Evolutionary conservation across 768 basidiomycete species (phyloP), one percentile per base, ranked within the genome.

Genomic region (Clitopilus hobsonii): DNA sequence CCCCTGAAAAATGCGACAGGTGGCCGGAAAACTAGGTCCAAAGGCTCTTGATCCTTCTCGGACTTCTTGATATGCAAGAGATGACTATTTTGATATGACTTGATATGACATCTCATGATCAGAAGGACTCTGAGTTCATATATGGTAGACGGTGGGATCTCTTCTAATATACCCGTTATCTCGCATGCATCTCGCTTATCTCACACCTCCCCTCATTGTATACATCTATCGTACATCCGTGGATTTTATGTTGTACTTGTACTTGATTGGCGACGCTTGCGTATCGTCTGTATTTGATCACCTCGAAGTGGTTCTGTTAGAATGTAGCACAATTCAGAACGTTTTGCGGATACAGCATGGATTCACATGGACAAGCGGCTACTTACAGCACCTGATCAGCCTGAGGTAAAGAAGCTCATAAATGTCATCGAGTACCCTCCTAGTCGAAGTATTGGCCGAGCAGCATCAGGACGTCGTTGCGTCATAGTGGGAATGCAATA

Each of bases 151-250:
- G 18, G n/a, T 45, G 41, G 41, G n/a, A 18, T 23, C 16, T 45
- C 11, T 45, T 20, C 16, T 11, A 45, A 45, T 45, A 45, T 45
- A 45, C 41, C 22, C 54, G 18, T 56, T 59, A 59, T 53, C 53
- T 54, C 52, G 38, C 53, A 51, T 54, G 36, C 55, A 56, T 56
- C 56, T 59, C 58, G 56, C 16, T 47, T n/a, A 23, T 6, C 47
- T 57, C 32, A 38, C 54, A 23, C 54, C 30, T 45, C 41, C 8
- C 4, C 13, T 28, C 38, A 55, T 41, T 53, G 41, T 58, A 36
- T 52, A 22, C 52, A 52, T 55, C 47, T 52, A 25, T 56, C 32
- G 16, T 48, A 38, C n/a, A 29, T n/a, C n/a, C 29, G 13, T 38
- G 32, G 45, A 50, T 55, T 28, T 51, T 51, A 20, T 50, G 23